Conservation (phyloP, 2,329 filamentous ascomycete species). For the Bertia moriformis region DNA sequence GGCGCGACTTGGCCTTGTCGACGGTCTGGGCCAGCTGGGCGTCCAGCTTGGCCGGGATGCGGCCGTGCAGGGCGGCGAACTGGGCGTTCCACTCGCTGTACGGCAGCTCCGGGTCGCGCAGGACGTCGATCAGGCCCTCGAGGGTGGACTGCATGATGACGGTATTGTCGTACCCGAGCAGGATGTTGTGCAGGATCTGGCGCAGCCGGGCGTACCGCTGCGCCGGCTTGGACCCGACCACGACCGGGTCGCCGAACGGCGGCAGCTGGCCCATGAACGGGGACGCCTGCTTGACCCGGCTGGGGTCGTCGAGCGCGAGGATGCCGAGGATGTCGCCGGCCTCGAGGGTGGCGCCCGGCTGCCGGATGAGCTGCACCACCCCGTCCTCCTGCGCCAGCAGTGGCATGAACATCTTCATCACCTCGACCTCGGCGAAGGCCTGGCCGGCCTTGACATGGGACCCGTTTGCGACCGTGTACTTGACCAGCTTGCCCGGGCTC, state of each 20-base stretch:
- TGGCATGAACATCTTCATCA: slow-evolving; percentile 99
- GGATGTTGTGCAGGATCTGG: slow-evolving; percentile 71
- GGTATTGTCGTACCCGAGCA: slow-evolving; percentile 91
- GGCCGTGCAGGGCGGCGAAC: slow-evolving; percentile 83
- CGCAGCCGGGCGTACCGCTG: slow-evolving; percentile 71
- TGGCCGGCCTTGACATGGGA: slow-evolving; percentile 84
- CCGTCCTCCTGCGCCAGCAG: slow-evolving; percentile 88
- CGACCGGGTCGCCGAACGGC: slow-evolving; percentile 68
- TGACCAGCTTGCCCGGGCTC: slow-evolving; percentile 92
- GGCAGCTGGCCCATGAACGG: slow-evolving; percentile 86
- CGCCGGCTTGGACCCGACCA: slow-evolving; percentile 80
- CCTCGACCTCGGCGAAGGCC: slow-evolving; percentile 90
- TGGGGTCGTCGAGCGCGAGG: slow-evolving; percentile 83
- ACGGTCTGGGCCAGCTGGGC: slow-evolving; percentile 69
- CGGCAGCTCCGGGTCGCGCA: slow-evolving; percentile 77
- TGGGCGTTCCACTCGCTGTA: slow-evolving; percentile 95
- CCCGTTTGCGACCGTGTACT: slow-evolving; percentile 91
- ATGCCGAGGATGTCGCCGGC: slow-evolving; percentile 97
- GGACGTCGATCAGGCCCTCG: slow-evolving; percentile 76
- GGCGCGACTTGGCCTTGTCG: slow-evolving; percentile 64
- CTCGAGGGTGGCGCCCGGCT: slow-evolving; percentile 92
- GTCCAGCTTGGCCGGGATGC: slow-evolving; percentile 92
- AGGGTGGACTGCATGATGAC: slow-evolving; percentile 82
- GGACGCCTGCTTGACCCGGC: slow-evolving; percentile 89
- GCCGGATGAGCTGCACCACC: slow-evolving; percentile 95